Evolutionary conservation across 2,329 filamentous ascomycete species (phyloP).

Genomic region (Xylariaceae sp.): DNA sequence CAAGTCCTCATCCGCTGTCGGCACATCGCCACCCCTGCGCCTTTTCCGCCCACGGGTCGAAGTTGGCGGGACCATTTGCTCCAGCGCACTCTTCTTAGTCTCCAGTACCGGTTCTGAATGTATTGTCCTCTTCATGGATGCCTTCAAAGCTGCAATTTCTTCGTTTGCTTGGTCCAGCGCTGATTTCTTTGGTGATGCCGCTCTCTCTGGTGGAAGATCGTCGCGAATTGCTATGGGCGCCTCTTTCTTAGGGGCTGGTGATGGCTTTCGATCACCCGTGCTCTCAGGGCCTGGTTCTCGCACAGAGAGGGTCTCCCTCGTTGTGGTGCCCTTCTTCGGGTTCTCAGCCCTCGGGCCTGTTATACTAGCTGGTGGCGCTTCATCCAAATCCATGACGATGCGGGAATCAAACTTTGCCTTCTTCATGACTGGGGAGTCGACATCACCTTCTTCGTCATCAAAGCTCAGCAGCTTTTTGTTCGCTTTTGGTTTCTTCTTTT

Average conservation of each 20-base stretch:
- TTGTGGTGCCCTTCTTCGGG: constrained; percentile 26
- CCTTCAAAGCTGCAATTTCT: constrained; percentile 74
- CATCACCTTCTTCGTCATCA: constrained; percentile 62
- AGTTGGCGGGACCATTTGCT: constrained; percentile 68
- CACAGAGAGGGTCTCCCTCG: constrained; percentile 28
- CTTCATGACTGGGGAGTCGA: constrained; percentile 57
- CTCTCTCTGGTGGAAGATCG: constrained; percentile 35
- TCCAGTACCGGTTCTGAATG: constrained; percentile 46
- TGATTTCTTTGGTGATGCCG: constrained; percentile 36
- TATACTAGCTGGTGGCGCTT: constrained; percentile 30
- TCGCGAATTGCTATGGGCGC: constrained; percentile 21
- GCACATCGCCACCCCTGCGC: constrained; percentile 49
- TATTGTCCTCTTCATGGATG: constrained; percentile 68
- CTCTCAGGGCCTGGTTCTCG: constrained; percentile 19
- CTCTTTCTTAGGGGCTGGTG: constrained; percentile 17
- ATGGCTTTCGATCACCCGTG: constrained; percentile 16
- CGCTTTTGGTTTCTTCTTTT: constrained; percentile 66
- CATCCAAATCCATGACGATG: constrained; percentile 57
- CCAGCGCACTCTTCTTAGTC: constrained; percentile 61
- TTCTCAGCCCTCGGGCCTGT: constrained; percentile 27
- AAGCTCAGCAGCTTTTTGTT: constrained; percentile 77
- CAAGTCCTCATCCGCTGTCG: constrained; percentile 55
- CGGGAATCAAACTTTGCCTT: constrained; percentile 76
- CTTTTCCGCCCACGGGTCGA: constrained; percentile 67
- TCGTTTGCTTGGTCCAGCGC: constrained; percentile 68